Conservation (phyloP, 2,329 filamentous ascomycete species). For the Chrysoporthe deuterocubensis region DNA sequence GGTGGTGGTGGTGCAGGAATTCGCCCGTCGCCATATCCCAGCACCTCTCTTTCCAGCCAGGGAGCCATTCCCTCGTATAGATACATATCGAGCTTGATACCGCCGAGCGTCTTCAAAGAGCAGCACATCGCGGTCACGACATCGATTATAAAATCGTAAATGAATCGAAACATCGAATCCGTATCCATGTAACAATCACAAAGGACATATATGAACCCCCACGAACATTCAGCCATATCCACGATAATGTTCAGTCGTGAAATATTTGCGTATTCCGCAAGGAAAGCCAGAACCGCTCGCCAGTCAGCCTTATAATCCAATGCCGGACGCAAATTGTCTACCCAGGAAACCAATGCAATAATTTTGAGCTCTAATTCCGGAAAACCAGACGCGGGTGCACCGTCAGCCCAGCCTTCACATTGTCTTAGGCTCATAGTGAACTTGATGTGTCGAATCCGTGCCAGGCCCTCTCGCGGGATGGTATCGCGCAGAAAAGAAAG, state of each 20-base stretch:
- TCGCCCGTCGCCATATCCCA: neutral
- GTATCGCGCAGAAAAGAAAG: constrained; percentile 10
- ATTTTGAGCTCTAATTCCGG: neutral
- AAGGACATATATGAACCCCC: neutral
- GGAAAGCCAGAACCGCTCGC: neutral
- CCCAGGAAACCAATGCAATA: neutral
- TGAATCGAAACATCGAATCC: neutral
- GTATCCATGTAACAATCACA: neutral
- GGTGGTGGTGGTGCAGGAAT: neutral
- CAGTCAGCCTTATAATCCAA: neutral
- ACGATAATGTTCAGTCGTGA: neutral
- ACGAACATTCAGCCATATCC: neutral
- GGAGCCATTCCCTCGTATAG: neutral
- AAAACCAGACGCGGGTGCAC: neutral
- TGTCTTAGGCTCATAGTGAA: constrained; percentile 16
- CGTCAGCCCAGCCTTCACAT: constrained; percentile 5
- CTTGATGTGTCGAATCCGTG: neutral
- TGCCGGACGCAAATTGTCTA: neutral
- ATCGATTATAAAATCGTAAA: constrained; percentile 11
- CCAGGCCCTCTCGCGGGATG: neutral
- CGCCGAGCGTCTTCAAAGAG: neutral
- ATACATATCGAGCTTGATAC: neutral
- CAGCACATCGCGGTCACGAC: constrained; percentile 9
- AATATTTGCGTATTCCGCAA: neutral
- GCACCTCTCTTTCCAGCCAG: constrained; percentile 18